A percentile compares a stretch with the other conserved stretches of the same genome.
These are phyloP conservation scores for Lathyrus tuberosus DNA, from an alignment of 306 rosid species.

Conservation along the genomic window DNA sequence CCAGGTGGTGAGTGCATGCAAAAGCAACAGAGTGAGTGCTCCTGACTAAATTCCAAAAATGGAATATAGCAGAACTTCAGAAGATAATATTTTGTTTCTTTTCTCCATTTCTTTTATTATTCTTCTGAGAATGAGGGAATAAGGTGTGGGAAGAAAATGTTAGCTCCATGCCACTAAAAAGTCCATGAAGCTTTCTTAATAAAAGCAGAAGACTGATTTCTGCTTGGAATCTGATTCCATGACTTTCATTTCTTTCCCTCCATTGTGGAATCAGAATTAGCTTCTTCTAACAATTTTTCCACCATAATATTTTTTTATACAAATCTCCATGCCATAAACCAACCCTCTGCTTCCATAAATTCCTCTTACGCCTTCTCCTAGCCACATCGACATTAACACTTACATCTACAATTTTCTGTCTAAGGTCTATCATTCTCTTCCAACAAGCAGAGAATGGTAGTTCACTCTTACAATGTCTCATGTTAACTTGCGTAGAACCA, in stretches of 20 bases:
- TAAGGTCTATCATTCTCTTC: conserved; percentile 21
- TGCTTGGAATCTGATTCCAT: conserved; percentile 45
- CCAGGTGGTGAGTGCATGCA: conserved; percentile 5
- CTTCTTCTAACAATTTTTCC: conserved; percentile 36
- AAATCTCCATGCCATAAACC: conserved; percentile 25
- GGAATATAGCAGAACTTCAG: conserved; percentile 18
- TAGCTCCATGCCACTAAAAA: conserved; percentile 23
- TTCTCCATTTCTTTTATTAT: background rate
- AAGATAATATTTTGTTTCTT: conserved; percentile 22
- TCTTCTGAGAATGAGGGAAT: conserved; percentile 29
- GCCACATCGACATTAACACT: conserved; percentile 9
- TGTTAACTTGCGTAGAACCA: background rate
- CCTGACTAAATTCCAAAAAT: conserved; percentile 33
- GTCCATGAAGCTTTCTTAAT: conserved; percentile 17
- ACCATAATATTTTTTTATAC: conserved; percentile 35
- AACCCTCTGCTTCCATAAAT: conserved; percentile 40
- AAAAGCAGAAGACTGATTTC: conserved; percentile 23
- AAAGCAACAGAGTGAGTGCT: conserved; percentile 36
- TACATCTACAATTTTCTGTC: conserved; percentile 20
- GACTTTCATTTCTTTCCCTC: conserved; percentile 45
- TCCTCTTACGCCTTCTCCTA: conserved; percentile 23
- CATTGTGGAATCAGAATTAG: conserved; percentile 52
- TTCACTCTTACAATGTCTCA: background rate
- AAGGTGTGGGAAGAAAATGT: conserved; percentile 23
- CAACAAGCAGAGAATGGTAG: conserved; percentile 42